Evolutionary conservation across 75 land plant species (phyloP).

Genomic region (Azolla pinnata): DNA sequence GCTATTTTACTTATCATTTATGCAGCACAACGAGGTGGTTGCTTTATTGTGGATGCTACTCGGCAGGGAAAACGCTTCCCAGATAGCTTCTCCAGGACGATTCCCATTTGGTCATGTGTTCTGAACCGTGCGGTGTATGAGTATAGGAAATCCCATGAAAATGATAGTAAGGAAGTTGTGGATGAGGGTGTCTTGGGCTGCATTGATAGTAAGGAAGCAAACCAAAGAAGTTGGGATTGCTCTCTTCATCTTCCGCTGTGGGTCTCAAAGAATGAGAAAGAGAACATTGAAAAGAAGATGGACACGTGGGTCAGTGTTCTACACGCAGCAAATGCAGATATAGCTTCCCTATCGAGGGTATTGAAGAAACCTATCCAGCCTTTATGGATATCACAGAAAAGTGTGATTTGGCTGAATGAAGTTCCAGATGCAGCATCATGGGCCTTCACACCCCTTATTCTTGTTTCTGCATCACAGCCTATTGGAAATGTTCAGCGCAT

Average conservation of each 20-base stretch:
- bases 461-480: slow-evolving; percentile 71
- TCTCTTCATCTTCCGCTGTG: slow-evolving; percentile 86
- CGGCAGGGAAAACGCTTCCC: slow-evolving; percentile 93
- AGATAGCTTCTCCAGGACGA: slow-evolving; percentile 95
- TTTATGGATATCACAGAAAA: slow-evolving; percentile 85
- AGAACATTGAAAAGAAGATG: slow-evolving; percentile 45
- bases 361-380: slow-evolving; percentile 79
- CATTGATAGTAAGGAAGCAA: too few relatives aligned
- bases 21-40: slow-evolving; percentile 89
- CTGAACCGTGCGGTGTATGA: slow-evolving; percentile 60
- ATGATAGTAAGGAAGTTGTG: neutral
- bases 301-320: slow-evolving; percentile 66
- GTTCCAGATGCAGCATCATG: slow-evolving; percentile 69
- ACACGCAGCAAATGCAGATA: slow-evolving; percentile 62
- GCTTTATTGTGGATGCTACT: slow-evolving; percentile 91
- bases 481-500: slow-evolving; percentile 31
- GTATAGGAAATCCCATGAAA: neutral
- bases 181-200: neutral
- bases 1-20: neutral
- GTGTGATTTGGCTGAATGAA: slow-evolving; percentile 93
- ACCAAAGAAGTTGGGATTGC: slow-evolving; percentile 95
- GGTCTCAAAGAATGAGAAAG: slow-evolving; percentile 73
- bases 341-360: slow-evolving; percentile 37
- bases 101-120: slow-evolving; percentile 95
- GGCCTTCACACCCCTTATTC: slow-evolving; percentile 85